Evolutionary conservation across 768 basidiomycete genomes (phyloP).

Genomic region (Tricholoma flavovirens): DNA sequence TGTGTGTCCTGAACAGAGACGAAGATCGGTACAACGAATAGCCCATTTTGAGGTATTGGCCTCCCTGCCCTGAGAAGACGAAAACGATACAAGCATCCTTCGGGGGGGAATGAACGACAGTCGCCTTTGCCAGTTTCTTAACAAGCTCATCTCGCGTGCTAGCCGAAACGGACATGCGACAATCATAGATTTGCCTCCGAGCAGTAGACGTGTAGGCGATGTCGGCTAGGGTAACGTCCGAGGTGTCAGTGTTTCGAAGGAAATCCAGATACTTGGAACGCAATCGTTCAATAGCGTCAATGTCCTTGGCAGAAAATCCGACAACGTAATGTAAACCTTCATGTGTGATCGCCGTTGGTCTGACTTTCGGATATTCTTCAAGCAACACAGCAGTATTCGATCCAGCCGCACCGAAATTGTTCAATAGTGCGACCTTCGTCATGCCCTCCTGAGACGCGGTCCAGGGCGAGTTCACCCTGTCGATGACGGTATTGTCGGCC

Average conservation of each 20-base stretch:
- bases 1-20: conserved; percentile 39
- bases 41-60: conserved; percentile 65
- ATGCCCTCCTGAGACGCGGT: conserved; percentile 21
- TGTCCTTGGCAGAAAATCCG: conserved; percentile 58
- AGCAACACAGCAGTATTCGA: conserved; percentile 60
- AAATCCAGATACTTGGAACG: conserved; percentile 42
- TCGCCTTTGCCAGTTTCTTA: conserved; percentile 33
- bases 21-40: conserved; percentile 44
- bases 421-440: conserved; percentile 53
- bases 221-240: conserved; percentile 32
- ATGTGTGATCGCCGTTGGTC: not conserved
- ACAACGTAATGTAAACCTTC: conserved; percentile 35
- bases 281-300: conserved; percentile 38
- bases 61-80: conserved; percentile 72
- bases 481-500: conserved; percentile 44
- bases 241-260: conserved; percentile 30
- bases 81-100: conserved; percentile 41
- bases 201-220: conserved; percentile 67
- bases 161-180: conserved; percentile 48
- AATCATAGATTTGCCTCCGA: conserved; percentile 49
- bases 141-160: conserved; percentile 39
- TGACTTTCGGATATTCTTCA: conserved; percentile 37
- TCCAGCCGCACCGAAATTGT: conserved; percentile 74
- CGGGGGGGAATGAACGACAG: conserved; percentile 24
- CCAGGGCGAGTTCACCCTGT: conserved; percentile 39